Evolutionary conservation across 140 eudicot genomes (phyloP).

Genomic region (Bidens hawaiensis): DNA sequence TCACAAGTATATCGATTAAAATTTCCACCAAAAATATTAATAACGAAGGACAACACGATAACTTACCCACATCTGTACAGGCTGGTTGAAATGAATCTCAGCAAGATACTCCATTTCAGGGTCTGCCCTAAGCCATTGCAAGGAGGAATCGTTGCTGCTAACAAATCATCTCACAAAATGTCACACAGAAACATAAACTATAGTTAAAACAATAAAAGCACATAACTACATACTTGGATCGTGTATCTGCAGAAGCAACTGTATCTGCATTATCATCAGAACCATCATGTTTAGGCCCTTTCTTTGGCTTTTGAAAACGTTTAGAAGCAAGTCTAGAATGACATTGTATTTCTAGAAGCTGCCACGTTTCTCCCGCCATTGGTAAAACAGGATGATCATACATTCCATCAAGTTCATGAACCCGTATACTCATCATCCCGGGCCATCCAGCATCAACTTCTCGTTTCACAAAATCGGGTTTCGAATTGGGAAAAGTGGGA

Average conservation of each 20-base stretch:
- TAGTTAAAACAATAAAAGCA: constrained; percentile 4
- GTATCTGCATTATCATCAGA: constrained; percentile 92
- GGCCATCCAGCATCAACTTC: constrained; percentile 94
- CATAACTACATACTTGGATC: constrained; percentile 56
- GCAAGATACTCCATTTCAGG: constrained; percentile 99
- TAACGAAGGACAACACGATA: background rate
- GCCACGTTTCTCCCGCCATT: constrained; percentile 98
- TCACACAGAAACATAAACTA: background rate
- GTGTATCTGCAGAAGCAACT: constrained; percentile 48
- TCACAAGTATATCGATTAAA: constrained; percentile 6
- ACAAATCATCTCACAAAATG: constrained; percentile 10
- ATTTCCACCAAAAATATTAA: background rate
- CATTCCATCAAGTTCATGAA: constrained; percentile 98
- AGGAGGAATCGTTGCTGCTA: constrained; percentile 81
- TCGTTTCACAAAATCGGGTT: constrained; percentile 58
- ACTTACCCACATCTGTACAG: constrained; percentile 99
- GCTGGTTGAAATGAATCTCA: constrained; percentile 85
- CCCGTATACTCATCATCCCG: constrained; percentile 97
- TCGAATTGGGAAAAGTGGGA: constrained; percentile 32
- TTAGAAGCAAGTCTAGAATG: constrained; percentile 94
- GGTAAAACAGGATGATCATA: constrained; percentile 97
- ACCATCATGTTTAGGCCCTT: constrained; percentile 78
- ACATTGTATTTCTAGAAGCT: constrained; percentile 88
- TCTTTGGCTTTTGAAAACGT: constrained; percentile 84
- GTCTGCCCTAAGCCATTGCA: constrained; percentile 97